Percentiles rank a stretch among this genome's conserved stretches.
phyloP scores from a whole-genome alignment of 2,329 filamentous ascomycete species.

The Diaporthe amygdali region DNA sequence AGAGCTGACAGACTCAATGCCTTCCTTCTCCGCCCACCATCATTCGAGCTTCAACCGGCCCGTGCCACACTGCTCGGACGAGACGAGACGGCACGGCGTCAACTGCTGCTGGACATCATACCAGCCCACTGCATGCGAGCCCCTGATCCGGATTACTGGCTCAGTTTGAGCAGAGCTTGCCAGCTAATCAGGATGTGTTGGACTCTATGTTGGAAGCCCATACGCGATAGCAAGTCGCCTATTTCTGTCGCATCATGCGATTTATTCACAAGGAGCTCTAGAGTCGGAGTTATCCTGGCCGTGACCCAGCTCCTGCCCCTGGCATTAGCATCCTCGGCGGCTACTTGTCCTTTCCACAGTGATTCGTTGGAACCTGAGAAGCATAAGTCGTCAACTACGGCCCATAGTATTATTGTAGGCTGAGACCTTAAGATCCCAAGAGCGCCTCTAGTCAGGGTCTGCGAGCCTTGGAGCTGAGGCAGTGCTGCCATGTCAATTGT shows the following conservation, averaged over 20 bases:
- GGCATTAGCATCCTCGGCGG: background rate
- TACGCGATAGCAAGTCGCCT: background rate
- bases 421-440: background rate
- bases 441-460: background rate
- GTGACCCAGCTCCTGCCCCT: background rate
- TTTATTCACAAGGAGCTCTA: background rate
- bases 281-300: background rate
- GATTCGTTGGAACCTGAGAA: background rate
- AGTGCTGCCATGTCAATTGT: background rate
- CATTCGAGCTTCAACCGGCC: background rate
- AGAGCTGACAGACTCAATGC: background rate
- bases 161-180: background rate
- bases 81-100: background rate
- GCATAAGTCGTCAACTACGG: background rate
- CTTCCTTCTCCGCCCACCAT: background rate
- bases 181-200: background rate
- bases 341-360: background rate
- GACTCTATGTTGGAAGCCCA: background rate
- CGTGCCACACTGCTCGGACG: background rate
- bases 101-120: background rate
- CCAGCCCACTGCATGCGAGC: background rate
- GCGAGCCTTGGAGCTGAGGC: background rate
- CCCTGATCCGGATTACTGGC: background rate
- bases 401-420: background rate
- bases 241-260: background rate